Base-by-base conservation (phyloP, 2,329 filamentous ascomycete species). In the Fusarium proliferatum region DNA sequence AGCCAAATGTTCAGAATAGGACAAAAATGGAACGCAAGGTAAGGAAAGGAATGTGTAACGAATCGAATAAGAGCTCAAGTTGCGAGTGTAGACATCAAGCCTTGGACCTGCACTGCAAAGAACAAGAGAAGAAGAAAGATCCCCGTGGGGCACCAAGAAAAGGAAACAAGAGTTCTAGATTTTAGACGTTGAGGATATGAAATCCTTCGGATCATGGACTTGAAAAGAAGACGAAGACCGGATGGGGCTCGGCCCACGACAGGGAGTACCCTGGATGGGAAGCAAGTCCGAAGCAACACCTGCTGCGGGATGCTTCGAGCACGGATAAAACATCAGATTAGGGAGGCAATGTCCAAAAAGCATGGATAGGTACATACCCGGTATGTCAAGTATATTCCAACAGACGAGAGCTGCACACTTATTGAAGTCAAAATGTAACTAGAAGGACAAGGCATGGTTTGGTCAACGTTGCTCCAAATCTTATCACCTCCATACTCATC, bases 81-180 rank as follows among this genome's bases (percentile, higher is more conserved):
- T 62, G 62, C 33, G 63, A 75, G 65, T 48, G 56, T 73, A 75
- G 74, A 65, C 67, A 67, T 72, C 67, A 71, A 77, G 75, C 65
- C 75, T 62, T 56, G 23, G 59, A 60, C 56, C 67, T 64, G 64
- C 73, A 69, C 73, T 60, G 59, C 61, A 70, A 53, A 74, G 46
- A 66, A 53, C 46, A 42, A 65, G 61, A 56, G 61, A 49, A 49
- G 34, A 46, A 41, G 42, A 46, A 55, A 56, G 26, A 71, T 57
- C 48, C 61, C 65, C 60, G 59, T 28, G 42, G 61, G 59, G 57
- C 49, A 33, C 38, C 55, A 53, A 57, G 64, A 46, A 68, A 61
- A 45, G 38, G 46, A 68, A 69, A 61, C 49, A 46, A 66, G 72
- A 56, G 38, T 41, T 65, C 62, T 51, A 61, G 68, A 62, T 26